Conservation (phyloP, 129 eudicot species). For the Centaurea solstitialis region DNA sequence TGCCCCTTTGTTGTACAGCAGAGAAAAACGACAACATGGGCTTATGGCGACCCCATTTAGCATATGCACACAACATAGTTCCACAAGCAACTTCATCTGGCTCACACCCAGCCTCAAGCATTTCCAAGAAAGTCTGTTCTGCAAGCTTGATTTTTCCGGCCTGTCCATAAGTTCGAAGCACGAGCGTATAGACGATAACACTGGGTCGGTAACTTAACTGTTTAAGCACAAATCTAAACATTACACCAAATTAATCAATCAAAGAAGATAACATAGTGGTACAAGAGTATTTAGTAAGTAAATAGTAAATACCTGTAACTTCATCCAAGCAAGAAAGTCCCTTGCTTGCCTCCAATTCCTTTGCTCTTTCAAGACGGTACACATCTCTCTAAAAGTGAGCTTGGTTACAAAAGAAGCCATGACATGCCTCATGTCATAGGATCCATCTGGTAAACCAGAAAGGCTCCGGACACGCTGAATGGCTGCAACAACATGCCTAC, state of each 20-base stretch:
- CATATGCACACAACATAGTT: slow-evolving; percentile 94
- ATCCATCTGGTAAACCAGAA: slow-evolving; percentile 58
- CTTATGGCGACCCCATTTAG: slow-evolving; percentile 94
- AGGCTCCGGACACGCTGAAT: slow-evolving; percentile 69
- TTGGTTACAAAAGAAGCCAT: slow-evolving; percentile 83
- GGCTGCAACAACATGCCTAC: slow-evolving; percentile 88
- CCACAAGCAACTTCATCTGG: slow-evolving; percentile 99
- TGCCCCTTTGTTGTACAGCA: slow-evolving; percentile 76
- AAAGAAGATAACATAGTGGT: neutral
- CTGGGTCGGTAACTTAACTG: slow-evolving; percentile 94
- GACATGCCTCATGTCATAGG: slow-evolving; percentile 78
- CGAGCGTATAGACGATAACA: slow-evolving; percentile 78
- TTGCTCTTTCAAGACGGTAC: slow-evolving; percentile 86
- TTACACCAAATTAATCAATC: slow-evolving; percentile 60
- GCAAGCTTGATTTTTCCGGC: slow-evolving; percentile 92
- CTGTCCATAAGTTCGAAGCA: slow-evolving; percentile 90
- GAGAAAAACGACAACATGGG: slow-evolving; percentile 88
- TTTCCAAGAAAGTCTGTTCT: slow-evolving; percentile 86
- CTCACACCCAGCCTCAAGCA: slow-evolving; percentile 97
- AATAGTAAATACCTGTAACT: slow-evolving; percentile 81
- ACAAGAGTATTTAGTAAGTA: no score
- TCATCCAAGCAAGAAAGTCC: slow-evolving; percentile 94
- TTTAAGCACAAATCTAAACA: slow-evolving; percentile 63
- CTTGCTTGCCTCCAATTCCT: slow-evolving; percentile 80
- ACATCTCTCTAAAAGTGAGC: slow-evolving; percentile 85